Percentiles rank a stretch among this genome's conserved stretches.
Conservation (phyloP, 495 filamentous ascomycete genomes). For the Neurospora tetraspora region DNA sequence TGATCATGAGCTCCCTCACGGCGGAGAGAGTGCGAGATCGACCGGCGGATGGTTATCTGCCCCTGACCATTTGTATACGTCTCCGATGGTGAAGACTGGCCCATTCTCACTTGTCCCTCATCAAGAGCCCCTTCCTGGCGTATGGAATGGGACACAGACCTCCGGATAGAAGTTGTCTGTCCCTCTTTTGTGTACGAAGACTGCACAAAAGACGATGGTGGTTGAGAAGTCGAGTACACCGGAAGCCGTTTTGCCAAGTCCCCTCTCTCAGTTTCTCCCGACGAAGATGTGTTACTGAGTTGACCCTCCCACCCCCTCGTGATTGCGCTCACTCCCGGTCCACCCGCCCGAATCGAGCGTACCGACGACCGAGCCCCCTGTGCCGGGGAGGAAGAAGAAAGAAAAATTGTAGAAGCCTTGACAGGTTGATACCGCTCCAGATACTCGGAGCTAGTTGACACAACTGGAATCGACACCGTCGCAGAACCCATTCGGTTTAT, state of each 20-base stretch:
- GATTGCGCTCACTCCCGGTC: background rate
- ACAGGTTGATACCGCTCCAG: conserved; percentile 2
- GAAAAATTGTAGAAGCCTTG: background rate
- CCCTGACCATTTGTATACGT: background rate
- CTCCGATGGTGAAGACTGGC: too few relatives aligned
- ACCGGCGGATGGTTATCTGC: background rate
- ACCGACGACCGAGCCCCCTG: too few relatives aligned
- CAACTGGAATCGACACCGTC: background rate
- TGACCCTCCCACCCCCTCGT: background rate
- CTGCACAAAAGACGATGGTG: background rate
- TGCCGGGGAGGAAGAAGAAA: background rate
- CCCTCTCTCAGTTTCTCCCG: background rate
- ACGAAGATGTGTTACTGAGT: background rate
- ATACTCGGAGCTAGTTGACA: background rate
- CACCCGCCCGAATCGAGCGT: background rate
- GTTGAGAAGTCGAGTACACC: background rate
- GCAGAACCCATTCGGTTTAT: background rate
- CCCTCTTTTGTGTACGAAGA: background rate
- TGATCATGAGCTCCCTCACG: background rate
- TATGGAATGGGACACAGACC: background rate
- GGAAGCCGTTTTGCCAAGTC: background rate
- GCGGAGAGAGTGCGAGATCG: background rate
- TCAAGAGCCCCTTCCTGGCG: background rate
- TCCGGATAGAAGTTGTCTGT: background rate
- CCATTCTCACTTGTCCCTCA: background rate